Evolutionary conservation across 345 rosid genomes (phyloP).

Genomic region (Pistacia vera): DNA sequence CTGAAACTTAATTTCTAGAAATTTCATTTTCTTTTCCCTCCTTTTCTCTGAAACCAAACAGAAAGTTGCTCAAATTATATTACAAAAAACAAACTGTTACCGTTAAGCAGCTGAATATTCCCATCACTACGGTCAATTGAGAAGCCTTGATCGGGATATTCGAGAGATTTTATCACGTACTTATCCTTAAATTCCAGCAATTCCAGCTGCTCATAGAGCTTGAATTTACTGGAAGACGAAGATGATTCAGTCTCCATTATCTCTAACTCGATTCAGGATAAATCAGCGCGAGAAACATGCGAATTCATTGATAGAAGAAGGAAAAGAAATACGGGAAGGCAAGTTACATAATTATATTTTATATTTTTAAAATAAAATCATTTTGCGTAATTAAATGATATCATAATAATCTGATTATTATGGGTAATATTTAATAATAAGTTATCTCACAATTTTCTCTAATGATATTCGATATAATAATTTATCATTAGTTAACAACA

Average conservation of each 20-base stretch:
- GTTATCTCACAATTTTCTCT: too few relatives aligned
- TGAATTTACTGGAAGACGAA: constrained; percentile 52
- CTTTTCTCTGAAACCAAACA: background rate
- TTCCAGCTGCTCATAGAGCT: constrained; percentile 64
- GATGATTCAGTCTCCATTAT: constrained; percentile 47
- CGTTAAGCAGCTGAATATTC: constrained; percentile 50
- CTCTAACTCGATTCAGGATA: background rate
- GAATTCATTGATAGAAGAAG: background rate
- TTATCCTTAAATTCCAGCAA: constrained; percentile 76
- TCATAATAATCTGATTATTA: too few relatives aligned
- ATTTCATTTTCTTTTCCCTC: background rate
- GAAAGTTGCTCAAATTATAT: background rate
- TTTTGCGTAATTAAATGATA: too few relatives aligned
- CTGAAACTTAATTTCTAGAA: background rate
- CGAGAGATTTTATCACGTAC: constrained; percentile 68
- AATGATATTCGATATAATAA: too few relatives aligned
- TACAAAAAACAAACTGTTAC: constrained; percentile 31
- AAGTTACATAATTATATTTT: background rate
- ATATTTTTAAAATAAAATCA: background rate
- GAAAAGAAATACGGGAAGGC: background rate
- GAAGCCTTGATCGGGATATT: constrained; percentile 68
- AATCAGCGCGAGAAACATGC: background rate
- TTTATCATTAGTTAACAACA: too few relatives aligned
- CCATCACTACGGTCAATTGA: constrained; percentile 72
- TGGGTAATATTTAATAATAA: too few relatives aligned